phyloP scores from a whole-genome alignment of 2,329 filamentous ascomycete species.

The Pestalotiopsis sp. region DNA sequence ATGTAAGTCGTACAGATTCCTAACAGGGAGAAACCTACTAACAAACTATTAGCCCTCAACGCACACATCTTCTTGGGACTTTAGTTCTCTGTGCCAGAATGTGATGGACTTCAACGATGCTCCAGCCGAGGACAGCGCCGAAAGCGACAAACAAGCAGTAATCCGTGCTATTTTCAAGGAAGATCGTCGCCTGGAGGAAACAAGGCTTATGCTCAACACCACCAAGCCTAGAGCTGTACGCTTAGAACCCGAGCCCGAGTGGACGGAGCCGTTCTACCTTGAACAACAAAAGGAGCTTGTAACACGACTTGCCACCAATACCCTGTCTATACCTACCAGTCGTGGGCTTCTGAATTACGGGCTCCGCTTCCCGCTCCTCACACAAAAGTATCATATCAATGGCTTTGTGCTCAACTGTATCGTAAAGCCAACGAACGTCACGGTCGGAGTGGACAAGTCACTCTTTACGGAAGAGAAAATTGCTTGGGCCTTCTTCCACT shows the following conservation, averaged over 20 bases:
- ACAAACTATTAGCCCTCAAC: conserved; percentile 52
- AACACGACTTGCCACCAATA: conserved; percentile 82
- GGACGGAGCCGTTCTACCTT: conserved; percentile 84
- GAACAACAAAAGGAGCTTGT: conserved; percentile 93
- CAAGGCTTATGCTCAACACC: conserved; percentile 82
- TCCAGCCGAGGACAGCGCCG: conserved; percentile 76
- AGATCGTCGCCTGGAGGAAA: conserved; percentile 87
- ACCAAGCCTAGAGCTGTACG: conserved; percentile 79
- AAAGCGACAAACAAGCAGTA: conserved; percentile 80
- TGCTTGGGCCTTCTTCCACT: conserved; percentile 98
- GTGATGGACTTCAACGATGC: conserved; percentile 62
- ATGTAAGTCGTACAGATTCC: conserved; percentile 37
- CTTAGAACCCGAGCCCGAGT: conserved; percentile 72
- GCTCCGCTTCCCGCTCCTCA: conserved; percentile 83
- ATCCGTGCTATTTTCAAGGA: conserved; percentile 89
- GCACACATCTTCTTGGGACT: conserved; percentile 72
- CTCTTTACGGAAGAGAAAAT: conserved; percentile 94
- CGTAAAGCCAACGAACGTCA: conserved; percentile 90
- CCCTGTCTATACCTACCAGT: conserved; percentile 85
- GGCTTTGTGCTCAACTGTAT: conserved; percentile 92
- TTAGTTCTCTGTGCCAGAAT: conserved; percentile 74
- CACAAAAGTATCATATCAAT: conserved; percentile 86
- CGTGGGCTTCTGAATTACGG: conserved; percentile 88
- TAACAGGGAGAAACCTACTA: conserved; percentile 19
- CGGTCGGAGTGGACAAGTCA: conserved; percentile 87